Evolutionary conservation across 495 filamentous ascomycete genomes (phyloP), one percentile per base, ranked within the genome.

Genomic region (Aspergillus ellipticus): DNA sequence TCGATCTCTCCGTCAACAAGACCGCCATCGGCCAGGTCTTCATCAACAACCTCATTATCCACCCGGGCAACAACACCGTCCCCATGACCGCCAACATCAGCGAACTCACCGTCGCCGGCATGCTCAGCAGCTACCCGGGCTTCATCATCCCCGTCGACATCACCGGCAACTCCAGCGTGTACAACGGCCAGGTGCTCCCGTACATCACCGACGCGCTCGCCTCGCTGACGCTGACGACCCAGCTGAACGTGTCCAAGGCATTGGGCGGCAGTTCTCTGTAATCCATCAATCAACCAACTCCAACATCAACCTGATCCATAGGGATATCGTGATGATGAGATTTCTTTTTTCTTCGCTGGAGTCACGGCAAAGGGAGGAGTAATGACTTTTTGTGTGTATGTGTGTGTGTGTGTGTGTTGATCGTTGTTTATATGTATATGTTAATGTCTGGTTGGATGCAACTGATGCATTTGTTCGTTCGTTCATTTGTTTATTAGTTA

Each of bases 111-210:
- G 70, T 90, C 51, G 37, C 86, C 20, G 42, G 15, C 7, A 33
- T 73, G 6, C 64, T 81, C 4, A 68, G 73, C 20, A 72, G 68
- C 20, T 85, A 80, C 67, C 69, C 75, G 49, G 72, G 75, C 49
- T 83, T 80, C 19, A 68, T 84, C 19, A 59, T 90, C 4, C 85
- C 86, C 15, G 73, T 89, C 54, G 61, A 76, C 21, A 79, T 89
- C 49, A 60, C 66, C 16, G 86, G 84, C 41, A 82, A 83, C 58
- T 74, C 72, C 11, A 82, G 79, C 52, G 66, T 79, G 31, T 84
- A 83, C 63, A 60, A 83, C 51, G 86, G 84, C 54, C 64, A 85
- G 69, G 66, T 77, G 28, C 67, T 90, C 52, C 62, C 75, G 22
- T 90, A 91, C 68, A 87, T 83, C 61, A 77, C 81, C 52, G 64